Conservation (phyloP, 345 rosid genomes). For the Anacardium occidentale region DNA sequence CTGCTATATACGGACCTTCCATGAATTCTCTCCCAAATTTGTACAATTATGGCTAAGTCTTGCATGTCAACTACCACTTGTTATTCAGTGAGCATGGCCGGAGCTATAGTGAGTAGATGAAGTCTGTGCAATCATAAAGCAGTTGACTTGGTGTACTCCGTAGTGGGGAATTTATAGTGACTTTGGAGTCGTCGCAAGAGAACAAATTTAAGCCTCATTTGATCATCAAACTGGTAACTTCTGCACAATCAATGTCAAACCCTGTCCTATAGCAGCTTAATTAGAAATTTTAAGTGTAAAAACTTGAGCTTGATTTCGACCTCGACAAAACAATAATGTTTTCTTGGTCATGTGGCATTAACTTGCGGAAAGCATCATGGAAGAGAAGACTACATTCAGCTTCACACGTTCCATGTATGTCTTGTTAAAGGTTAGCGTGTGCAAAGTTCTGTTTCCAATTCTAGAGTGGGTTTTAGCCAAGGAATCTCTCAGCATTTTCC, state of each 20-base stretch:
- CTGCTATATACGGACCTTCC: neutral
- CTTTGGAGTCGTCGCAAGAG: neutral
- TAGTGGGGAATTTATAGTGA: conserved; percentile 13
- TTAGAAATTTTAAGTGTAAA: neutral
- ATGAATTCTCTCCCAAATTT: neutral
- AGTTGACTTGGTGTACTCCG: conserved; percentile 6
- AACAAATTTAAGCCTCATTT: neutral
- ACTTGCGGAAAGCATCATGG: neutral
- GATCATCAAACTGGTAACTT: neutral
- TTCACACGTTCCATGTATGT: neutral
- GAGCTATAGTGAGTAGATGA: too few relatives aligned
- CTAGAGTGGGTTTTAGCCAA: neutral
- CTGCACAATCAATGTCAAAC: neutral
- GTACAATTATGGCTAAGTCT: neutral
- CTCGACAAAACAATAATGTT: neutral
- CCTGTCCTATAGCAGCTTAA: neutral
- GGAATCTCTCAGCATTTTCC: conserved; percentile 9
- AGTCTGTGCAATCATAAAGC: neutral
- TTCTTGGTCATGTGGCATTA: neutral
- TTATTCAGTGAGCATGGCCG: too few relatives aligned
- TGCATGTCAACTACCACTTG: too few relatives aligned
- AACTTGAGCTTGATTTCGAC: neutral
- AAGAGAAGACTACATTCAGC: neutral
- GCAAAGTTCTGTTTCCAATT: conserved; percentile 1
- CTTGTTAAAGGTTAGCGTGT: neutral